Evolutionary conservation across 768 basidiomycete species (phyloP), one percentile per base, ranked within the genome.

Genomic region (Kwoniella mangroviensis): DNA sequence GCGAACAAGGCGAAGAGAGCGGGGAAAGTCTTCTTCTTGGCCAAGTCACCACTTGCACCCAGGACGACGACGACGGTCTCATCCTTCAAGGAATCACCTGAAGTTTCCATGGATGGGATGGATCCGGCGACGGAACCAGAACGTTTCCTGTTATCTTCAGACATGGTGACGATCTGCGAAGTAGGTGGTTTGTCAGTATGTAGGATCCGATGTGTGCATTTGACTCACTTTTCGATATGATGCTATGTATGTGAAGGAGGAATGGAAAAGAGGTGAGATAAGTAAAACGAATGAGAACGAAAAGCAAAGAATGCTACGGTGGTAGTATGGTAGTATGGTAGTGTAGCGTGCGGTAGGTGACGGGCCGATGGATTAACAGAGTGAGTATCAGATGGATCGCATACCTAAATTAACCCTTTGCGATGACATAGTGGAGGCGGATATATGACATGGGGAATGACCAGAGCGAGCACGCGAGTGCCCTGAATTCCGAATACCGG

Each of bases 21-120:
- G 12, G 96, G 96, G 84, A 94, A 91, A 4, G 96, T 98, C 95
- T 99, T 99, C 86, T 99, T 99, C 90, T 97, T 96, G 73, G 96
- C 96, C 56, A 99, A 87, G 86, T 99, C 96, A 51, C 96, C 96
- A 66, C 93, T 95, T 3, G 96, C 96, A 67, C 96, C 96, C 70
- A 95, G 89, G 64, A 98, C 95, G 78, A 96, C 85, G 85, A 97
- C 89, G 86, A 93, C 82, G 21, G 93, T 94, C 86, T 96, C 94
- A 68, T 93, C 90, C 83, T 86, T 91, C 85, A 96, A 88, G 67
- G 88, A 86, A 43, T 91, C 86, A 68, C 89, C 87, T 68, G 85
- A 79, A 57, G 87, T 86, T 85, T 92, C 90, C 93, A 94, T 94
- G 56, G 92, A 93, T 21, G 93, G 93, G 81, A 95, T 94, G 12